Evolutionary conservation across 73 alveolate species (phyloP), one percentile per base, ranked within the genome.

Genomic region (Paramecium pentaurelia): DNA sequence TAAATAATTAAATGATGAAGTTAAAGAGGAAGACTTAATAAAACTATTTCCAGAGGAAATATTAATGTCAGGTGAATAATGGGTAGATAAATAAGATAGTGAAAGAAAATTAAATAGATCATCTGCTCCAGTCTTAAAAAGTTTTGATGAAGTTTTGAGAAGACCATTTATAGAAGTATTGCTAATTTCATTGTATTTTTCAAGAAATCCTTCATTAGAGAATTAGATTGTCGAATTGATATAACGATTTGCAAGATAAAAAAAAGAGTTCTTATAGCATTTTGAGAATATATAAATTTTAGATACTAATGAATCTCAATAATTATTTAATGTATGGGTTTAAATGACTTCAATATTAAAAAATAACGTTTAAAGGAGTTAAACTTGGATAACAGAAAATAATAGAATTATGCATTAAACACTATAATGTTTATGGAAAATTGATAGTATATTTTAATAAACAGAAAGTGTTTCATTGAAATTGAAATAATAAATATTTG

Each of bases 151-250:
- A 70, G 75, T 71, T 40, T 34, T 89, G 27, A 64, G 77, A 27
- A 70, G 94, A 71, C 88, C 94, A 27, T 89, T 89, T 47, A 89
- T 89, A 45, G 94, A 89, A 89, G 84, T 83, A 27, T 71, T 89
- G 36, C 20, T 89, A 38, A 71, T 89, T 3, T 11, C 90, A 3
- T 54, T 89, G 36, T 89, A 89, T 83, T 89, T 89, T 73, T 59
- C 94, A 45, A 83, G 88, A 71, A 89, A 89, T 10, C 91, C 94
- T 8, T 47, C 25, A 45, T 71, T 89, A 45, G 88, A 83, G 22
- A 89, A 89, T 42, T 58, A 89, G 34, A 68, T 89, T 28, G 88
- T 89, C 12, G 88, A 89, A 7, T 64, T 89, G 30, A 40, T 89
- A 6, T 10, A 71, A 25, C 6, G 94, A 11, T 40, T 89, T 45